A percentile compares a stretch with the other conserved stretches of the same genome.
These are phyloP conservation scores for Kwoniella heveanensis DNA, from an alignment of 768 basidiomycete species.

Conservation along the genomic window DNA sequence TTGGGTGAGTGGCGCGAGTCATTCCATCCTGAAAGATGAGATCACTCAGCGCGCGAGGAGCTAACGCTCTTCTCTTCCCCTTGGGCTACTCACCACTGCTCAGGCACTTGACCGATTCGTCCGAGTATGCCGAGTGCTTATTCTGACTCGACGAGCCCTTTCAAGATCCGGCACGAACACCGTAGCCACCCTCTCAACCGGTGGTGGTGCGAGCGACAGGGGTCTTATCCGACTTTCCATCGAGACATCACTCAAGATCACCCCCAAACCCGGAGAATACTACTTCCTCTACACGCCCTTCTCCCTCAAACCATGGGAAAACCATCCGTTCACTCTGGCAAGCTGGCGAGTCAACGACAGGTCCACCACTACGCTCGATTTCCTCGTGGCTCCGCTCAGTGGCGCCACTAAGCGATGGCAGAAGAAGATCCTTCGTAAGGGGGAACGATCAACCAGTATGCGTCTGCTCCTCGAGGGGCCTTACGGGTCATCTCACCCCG, in stretches of 20 bases:
- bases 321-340: conserved; percentile 44
- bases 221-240: conserved; percentile 27
- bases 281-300: conserved; percentile 36
- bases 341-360: conserved; percentile 19
- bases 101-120: conserved; percentile 30
- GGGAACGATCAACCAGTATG: background rate
- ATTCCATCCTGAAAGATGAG: too few relatives aligned
- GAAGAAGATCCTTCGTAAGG: conserved; percentile 8
- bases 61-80: too few relatives aligned
- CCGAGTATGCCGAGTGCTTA: conserved; percentile 27
- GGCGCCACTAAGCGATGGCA: conserved; percentile 28
- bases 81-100: too few relatives aligned
- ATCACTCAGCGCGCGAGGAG: too few relatives aligned
- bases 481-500: conserved; percentile 30
- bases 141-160: conserved; percentile 21
- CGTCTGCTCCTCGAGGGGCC: conserved; percentile 38
- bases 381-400: conserved; percentile 23
- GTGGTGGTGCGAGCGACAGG: background rate
- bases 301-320: conserved; percentile 35
- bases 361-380: conserved; percentile 15
- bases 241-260: conserved; percentile 16
- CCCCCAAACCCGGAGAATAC: conserved; percentile 32
- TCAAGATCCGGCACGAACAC: conserved; percentile 19
- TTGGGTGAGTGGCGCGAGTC: conserved; percentile 42
- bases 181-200: conserved; percentile 1